Percentiles rank a stretch among this genome's conserved stretches.
phyloP scores from a whole-genome alignment of 2,329 filamentous ascomycete genomes.

The Dactylella cylindrospora region DNA sequence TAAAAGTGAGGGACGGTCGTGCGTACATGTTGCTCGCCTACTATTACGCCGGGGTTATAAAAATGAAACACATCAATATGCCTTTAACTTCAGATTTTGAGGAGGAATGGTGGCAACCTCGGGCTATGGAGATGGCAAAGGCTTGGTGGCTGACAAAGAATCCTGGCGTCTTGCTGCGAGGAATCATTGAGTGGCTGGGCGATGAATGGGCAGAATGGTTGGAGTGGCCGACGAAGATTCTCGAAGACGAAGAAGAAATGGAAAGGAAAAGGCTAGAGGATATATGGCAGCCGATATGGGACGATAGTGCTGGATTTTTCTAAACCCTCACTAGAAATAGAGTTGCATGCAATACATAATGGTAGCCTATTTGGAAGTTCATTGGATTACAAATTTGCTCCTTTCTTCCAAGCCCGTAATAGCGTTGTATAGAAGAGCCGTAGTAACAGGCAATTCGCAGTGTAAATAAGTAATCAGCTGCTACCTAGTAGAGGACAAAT shows the following conservation, averaged over 20 bases:
- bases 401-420: no score
- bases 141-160: slow-evolving; percentile 35
- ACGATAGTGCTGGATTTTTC: not conserved
- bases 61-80: slow-evolving; percentile 15
- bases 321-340: no score
- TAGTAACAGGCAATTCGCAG: no score
- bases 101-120: not conserved
- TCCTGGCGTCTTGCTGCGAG: slow-evolving; percentile 11
- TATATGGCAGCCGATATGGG: slow-evolving; percentile 17
- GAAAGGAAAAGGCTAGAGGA: slow-evolving; percentile 14
- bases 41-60: slow-evolving; percentile 22
- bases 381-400: no score
- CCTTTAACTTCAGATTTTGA: not conserved
- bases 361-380: no score
- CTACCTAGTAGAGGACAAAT: no score
- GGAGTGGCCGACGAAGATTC: slow-evolving; percentile 28
- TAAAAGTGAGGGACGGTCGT: slow-evolving; percentile 14
- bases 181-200: slow-evolving; percentile 30
- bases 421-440: no score
- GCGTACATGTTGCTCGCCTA: slow-evolving; percentile 24
- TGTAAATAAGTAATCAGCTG: no score
- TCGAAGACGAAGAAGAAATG: slow-evolving; percentile 16
- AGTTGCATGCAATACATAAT: no score
- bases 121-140: slow-evolving; percentile 5
- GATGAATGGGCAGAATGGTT: slow-evolving; percentile 22